Conservation (phyloP, 164 flowering plant genomes). For the Macadamia integrifolia region DNA sequence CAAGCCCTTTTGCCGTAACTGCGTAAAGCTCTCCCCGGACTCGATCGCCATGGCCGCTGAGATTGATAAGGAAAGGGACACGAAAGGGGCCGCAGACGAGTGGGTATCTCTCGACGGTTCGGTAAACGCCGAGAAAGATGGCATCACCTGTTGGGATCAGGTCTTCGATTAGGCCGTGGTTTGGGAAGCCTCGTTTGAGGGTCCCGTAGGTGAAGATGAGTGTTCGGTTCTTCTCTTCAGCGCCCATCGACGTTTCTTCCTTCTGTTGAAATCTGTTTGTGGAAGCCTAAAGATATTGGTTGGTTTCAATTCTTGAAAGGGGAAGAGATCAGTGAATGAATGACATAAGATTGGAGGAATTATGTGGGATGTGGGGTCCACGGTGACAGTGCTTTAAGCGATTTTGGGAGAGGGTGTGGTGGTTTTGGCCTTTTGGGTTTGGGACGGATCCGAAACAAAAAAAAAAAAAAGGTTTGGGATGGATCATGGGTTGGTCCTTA, state of each 20-base stretch:
- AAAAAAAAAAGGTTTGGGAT: no score
- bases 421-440: no score
- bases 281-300: no score
- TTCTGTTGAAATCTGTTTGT: no score
- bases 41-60: conserved; percentile 53
- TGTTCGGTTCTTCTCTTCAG: not conserved
- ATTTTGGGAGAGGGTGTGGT: no score
- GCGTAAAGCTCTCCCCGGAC: conserved; percentile 80
- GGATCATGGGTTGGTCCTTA: no score
- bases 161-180: conserved; percentile 58
- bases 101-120: conserved; percentile 45
- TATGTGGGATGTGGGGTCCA: no score
- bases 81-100: conserved; percentile 85
- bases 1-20: conserved; percentile 45
- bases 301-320: no score
- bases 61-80: conserved; percentile 80
- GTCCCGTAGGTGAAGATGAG: conserved; percentile 88
- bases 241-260: not conserved
- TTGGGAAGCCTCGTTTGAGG: conserved; percentile 70
- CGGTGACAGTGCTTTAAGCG: no score
- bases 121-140: conserved; percentile 37
- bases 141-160: conserved; percentile 57
- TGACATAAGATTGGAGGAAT: no score
- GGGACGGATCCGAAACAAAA: no score
- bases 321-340: no score